Base-by-base conservation (phyloP, 495 filamentous ascomycete species). In the Hyaloscypha variabilis region DNA sequence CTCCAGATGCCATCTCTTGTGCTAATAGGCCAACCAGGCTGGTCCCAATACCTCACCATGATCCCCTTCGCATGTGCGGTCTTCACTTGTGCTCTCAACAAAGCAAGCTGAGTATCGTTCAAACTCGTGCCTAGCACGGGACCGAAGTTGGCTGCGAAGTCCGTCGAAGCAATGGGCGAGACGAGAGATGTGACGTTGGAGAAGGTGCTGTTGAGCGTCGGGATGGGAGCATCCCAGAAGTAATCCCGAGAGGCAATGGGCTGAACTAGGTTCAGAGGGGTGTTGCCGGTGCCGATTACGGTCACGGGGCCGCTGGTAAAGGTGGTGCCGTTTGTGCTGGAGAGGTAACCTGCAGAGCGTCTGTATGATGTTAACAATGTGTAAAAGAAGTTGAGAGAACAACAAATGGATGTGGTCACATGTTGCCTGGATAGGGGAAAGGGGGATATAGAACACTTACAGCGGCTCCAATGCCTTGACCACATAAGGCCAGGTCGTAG, bases 211-310 rank as follows among this genome's bases (percentile, higher is more conserved):
- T 67, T 71, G 10, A 88, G 77, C 3, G 74, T 63, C 2, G 81
- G 75, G 24, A 89, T 78, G 17, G 82, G 85, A 1, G 80, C 87
- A 66, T 90, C 88, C 71, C 80, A 89, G 77, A 89, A 90, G 62
- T 84, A 84, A 72, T 87, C 82, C 13, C 87, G 78, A 23, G 81
- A 71, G 6, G 73, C 58, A 34, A 83, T 73, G 26, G 80, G 75
- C 31, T 79, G 77, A 11, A 90, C 78, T 8, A 67, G 70, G 29
- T 89, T 80, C 56, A 94, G 87, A 0, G 91, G 90, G 0, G 91
- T 87, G 66, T 88, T 87, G 23, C 92, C 92, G 0, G 92, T 94
- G 0, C 86, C 91, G 17, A 95, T 88, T 6, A 95, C 83, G 6
- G 91, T 96, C 19, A 96, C 74, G 11, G 88, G 84, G 6, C 89